Evolutionary conservation across 1,284 basidiomycete genomes (phyloP).

Genomic region (Heterobasidion irregulare): DNA sequence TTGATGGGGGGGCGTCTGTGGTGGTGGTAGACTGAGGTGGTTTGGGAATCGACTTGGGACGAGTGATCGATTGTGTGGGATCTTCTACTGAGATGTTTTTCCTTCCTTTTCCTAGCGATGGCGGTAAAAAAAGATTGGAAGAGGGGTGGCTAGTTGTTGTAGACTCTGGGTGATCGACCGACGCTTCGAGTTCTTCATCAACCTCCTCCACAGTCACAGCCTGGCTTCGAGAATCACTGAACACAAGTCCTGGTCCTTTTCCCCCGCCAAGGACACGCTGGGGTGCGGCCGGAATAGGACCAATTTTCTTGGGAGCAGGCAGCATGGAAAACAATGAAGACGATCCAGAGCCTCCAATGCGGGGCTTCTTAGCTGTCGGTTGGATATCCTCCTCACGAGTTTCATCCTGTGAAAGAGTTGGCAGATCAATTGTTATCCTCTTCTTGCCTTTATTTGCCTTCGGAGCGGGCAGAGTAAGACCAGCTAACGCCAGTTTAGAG

Average conservation of each 20-base stretch:
- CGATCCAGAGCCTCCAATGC: constrained; percentile 28
- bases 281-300: constrained; percentile 26
- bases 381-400: constrained; percentile 31
- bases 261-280: constrained; percentile 61
- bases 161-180: background rate
- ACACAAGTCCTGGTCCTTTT: constrained; percentile 48
- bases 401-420: constrained; percentile 36
- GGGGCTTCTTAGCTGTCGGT: constrained; percentile 52
- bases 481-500: constrained; percentile 16
- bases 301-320: constrained; percentile 62
- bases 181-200: constrained; percentile 8
- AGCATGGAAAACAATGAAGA: constrained; percentile 68
- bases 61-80: constrained; percentile 14
- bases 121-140: constrained; percentile 44
- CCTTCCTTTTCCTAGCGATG: constrained; percentile 48
- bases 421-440: constrained; percentile 65
- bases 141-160: background rate
- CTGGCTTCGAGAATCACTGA: constrained; percentile 27
- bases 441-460: constrained; percentile 38
- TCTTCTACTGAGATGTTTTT: constrained; percentile 56
- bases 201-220: constrained; percentile 12
- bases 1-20: constrained; percentile 63
- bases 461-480: constrained; percentile 22
- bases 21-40: constrained; percentile 27
- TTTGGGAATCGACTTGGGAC: constrained; percentile 16